Conservation (phyloP, 2,329 filamentous ascomycete genomes). For the Aspergillus pseudoterreus region DNA sequence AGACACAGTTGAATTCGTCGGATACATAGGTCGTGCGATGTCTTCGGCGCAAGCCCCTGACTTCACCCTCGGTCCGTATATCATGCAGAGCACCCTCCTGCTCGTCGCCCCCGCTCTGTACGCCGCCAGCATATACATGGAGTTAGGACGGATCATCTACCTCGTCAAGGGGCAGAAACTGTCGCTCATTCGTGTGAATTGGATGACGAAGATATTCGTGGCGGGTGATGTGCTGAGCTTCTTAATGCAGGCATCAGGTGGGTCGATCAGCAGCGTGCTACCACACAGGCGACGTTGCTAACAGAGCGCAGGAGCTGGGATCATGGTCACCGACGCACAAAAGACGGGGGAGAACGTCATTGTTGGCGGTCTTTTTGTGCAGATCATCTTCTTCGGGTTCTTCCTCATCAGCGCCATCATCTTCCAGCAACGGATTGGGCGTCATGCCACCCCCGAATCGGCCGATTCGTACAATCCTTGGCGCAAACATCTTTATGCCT, state of each 20-base stretch:
- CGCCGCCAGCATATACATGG: conserved; percentile 28
- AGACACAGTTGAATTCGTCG: conserved; percentile 47
- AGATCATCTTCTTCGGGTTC: conserved; percentile 30
- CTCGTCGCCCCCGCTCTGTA: conserved; percentile 23
- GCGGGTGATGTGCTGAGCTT: conserved; percentile 28
- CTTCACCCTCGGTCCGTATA: conserved; percentile 22
- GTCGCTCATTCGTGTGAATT: conserved; percentile 19
- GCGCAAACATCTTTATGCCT: conserved; percentile 33
- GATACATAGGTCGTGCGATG: conserved; percentile 50
- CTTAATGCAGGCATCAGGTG: conserved; percentile 27
- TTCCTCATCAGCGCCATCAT: conserved; percentile 23
- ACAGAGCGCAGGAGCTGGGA: conserved; percentile 17
- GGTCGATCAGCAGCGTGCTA: background rate
- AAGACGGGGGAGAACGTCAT: conserved; percentile 23
- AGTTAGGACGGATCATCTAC: conserved; percentile 19
- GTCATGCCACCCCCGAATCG: conserved; percentile 24
- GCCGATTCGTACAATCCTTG: conserved; percentile 24
- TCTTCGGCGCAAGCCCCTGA: conserved; percentile 33
- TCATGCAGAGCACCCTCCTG: conserved; percentile 25
- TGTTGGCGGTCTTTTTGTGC: conserved; percentile 25
- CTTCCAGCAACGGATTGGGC: conserved; percentile 24
- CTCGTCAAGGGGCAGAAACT: conserved; percentile 20
- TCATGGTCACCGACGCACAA: conserved; percentile 16
- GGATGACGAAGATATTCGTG: conserved; percentile 28
- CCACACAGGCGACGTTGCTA: background rate